These are phyloP conservation scores for Tetrahymena borealis DNA, from an alignment of 73 alveolate genomes.

Conservation along the genomic window DNA sequence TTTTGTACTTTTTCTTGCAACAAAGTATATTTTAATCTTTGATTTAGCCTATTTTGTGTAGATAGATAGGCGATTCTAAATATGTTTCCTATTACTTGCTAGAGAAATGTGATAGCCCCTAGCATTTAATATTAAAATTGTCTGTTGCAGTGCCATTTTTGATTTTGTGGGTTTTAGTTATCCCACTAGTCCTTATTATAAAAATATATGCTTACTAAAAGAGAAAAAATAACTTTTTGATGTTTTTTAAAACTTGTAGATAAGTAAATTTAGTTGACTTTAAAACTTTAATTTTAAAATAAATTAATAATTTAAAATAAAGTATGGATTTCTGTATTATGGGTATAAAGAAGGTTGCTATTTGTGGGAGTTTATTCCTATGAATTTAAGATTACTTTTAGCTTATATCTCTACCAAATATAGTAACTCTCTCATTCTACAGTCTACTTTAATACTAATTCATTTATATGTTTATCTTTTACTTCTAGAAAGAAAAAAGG, in stretches of 20 bases:
- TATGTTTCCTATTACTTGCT: neutral
- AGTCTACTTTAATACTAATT: neutral
- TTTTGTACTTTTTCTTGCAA: neutral
- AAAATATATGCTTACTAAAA: neutral
- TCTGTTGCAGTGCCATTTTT: neutral
- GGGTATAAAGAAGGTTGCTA: neutral
- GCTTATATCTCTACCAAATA: neutral
- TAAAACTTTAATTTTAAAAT: neutral
- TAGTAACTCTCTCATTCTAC: neutral
- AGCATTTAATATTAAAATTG: neutral
- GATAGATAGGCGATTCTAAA: neutral
- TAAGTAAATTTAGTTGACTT: neutral
- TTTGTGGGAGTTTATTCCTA: neutral
- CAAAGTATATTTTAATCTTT: neutral
- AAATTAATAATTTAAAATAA: neutral
- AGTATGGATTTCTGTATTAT: neutral
- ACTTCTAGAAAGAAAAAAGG: neutral
- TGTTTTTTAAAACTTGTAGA: neutral
- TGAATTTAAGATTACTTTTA: neutral
- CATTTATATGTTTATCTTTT: neutral
- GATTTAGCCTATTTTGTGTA: neutral
- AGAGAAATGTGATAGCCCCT: neutral
- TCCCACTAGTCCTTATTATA: neutral
- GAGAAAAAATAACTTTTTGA: neutral
- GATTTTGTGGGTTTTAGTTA: neutral